Evolutionary conservation across 2,329 filamentous ascomycete genomes (phyloP), one percentile per base, ranked within the genome.

Genomic region (Cercospora berteroae): DNA sequence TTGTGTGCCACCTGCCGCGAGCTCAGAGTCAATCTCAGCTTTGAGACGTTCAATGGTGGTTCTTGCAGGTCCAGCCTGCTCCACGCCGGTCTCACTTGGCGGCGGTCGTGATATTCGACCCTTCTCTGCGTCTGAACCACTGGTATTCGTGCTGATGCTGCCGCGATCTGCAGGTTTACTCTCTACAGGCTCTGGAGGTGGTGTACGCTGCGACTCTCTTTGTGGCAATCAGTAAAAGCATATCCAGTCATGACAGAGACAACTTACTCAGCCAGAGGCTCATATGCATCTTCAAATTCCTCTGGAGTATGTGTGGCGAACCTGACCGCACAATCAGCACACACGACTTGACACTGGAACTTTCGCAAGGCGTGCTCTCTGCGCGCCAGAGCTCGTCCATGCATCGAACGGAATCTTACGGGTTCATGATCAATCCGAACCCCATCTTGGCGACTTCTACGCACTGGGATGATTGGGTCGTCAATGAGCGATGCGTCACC

Each of bases 21-120:
- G 74, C 66, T 89, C 87, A 5, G 84, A 84, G 69, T 87, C 84
- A 63, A 92, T 86, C 74, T 92, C 90, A 66, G 85, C 86, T 71
- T 89, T 85, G 68, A 94, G 80, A 5, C 85, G 85, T 71, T 92
- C 90, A 64, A 94, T 82, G 48, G 89, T 92, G 64, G 76, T 70
- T 64, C 59, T 66, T 29, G 57, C 63, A 62, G 80, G 63, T 50
- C 66, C 58, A 65, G 62, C 64, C 31, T 67, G 58, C 20, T 59
- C 23, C 29, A n/a, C 23, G n/a, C 31, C 29, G 18, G 23, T 20
- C 39, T 60, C 56, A 5, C 50, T 31, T 6, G 29, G 23, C 58
- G 44, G 52, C 6, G 16, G 16, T 39, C 4, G 16, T 31, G 25
- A n/a, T 10, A 33, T 12, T n/a, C 59, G 44, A 29, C 56, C 39